These are phyloP conservation scores for Dioscorea cayenensis DNA, from an alignment of 116 monocot species.

Conservation along the genomic window DNA sequence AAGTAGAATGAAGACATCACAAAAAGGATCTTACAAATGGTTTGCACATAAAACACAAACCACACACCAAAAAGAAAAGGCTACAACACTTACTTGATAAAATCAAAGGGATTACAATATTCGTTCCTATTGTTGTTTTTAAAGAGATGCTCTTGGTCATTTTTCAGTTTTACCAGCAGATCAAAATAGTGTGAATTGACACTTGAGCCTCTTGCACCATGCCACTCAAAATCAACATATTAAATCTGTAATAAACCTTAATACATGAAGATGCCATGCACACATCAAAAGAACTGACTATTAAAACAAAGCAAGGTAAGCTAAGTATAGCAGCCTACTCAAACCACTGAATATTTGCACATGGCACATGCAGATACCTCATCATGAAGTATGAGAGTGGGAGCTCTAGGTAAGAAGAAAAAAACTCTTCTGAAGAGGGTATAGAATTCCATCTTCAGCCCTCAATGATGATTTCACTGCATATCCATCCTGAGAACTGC, in stretches of 20 bases:
- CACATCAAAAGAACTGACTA: background rate
- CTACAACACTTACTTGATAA: constrained; percentile 54
- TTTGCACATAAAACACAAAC: background rate
- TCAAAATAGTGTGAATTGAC: constrained; percentile 99
- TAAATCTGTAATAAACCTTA: constrained; percentile 51
- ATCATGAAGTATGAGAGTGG: constrained; percentile 96
- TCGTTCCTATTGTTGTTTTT: constrained; percentile 98
- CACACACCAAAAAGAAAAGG: background rate
- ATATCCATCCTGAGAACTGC: constrained; percentile 97
- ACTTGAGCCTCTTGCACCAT: constrained; percentile 95
- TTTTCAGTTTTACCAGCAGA: constrained; percentile 90
- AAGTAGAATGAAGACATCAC: background rate
- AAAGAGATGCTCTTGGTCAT: constrained; percentile 92
- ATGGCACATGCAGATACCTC: constrained; percentile 42
- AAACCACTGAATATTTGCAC: background rate
- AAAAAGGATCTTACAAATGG: background rate
- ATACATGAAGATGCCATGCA: background rate
- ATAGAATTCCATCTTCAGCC: constrained; percentile 96
- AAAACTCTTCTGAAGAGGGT: constrained; percentile 98
- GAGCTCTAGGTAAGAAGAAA: constrained; percentile 95
- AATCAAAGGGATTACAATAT: constrained; percentile 90
- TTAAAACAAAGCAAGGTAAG: background rate
- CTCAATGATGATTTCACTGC: constrained; percentile 98
- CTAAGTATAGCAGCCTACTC: background rate
- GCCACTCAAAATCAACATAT: constrained; percentile 94